Evolutionary conservation across 352 stramenopile species (phyloP), one percentile per base, ranked within the genome.

Genomic region (Globisporangium solare): DNA sequence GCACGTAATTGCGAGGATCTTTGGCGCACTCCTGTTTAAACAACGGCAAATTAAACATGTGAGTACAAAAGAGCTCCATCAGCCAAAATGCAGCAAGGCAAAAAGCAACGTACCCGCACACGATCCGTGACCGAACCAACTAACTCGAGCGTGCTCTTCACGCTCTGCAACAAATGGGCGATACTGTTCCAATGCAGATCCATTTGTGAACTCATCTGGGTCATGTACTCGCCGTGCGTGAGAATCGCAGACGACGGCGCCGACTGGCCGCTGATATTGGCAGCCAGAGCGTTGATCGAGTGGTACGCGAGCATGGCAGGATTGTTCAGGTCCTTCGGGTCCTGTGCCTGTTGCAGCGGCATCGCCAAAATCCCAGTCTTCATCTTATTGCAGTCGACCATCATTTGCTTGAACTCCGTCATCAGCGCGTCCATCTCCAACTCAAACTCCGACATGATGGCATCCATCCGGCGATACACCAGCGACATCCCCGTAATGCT

Each of bases 121-220:
- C 82, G 76, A 47, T 85, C 71, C 48, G 78, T 67, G 50, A 86
- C 82, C 12, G 70, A 87, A 1, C 55, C 58, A 2, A 94, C 79
- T 20, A 79, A 61, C 56, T 89, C 80, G 47, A 87, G 63, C 27
- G 79, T 86, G 50, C 79, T 77, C 60, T 89, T 88, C 54, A 94
- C 60, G 47, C 79, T 94, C 58, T 92, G 76, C 45, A 90, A 73
- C 43, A 94, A 60, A 62, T 89, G 78, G 59, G 79, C 87, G 63
- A 92, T 83, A 61, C 80, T 92, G 70, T 90, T 90, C 78, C 80
- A 91, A 72, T 94, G 84, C 56, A 92, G 66, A 70, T 92, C 84
- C 68, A 94, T 70, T 59, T 92, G 80, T 64, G 82, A 83, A 47
- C 70, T 77, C 58, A 94, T 76, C 62, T 92, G 82, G n/a, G 82